Evolutionary conservation across 179 eudicot species (phyloP), one percentile per base, ranked within the genome.

Genomic region (Silene vulgaris): DNA sequence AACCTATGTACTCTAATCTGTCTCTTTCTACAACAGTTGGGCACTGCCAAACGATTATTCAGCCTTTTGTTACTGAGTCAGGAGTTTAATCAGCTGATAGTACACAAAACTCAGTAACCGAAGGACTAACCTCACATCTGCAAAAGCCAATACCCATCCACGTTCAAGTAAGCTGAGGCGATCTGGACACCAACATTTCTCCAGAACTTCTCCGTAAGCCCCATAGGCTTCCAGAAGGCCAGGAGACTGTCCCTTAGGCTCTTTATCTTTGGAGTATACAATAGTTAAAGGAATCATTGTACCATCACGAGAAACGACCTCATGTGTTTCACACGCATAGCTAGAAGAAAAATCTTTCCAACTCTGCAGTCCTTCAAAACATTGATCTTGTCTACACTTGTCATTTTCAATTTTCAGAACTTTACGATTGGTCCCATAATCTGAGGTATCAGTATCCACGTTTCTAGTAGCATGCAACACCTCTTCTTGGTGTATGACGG

Each of bases 71-170:
- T 40, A 52, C 59, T 1, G 17, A 16, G 59, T 14, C 12, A 52
- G 12, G 59, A 13, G 17, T 13, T 52, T 52, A 52, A 52, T 13
- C 59, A 52, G 59, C n/a, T 4, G 17, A 52, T 16, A 52, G 59
- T 52, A 23, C 14, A 12, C 16, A 52, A 52, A 52, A 52, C 48
- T 43, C 65, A 57, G 48, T 29, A 16, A 77, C 32, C 60, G 17
- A 5, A 59, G 19, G 74, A 77, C 90, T 57, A 59, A 94, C 98
- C 98, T 92, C 69, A 95, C 99, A 89, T 95, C 99, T 76, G 99
- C 96, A 88, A 90, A 90, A 66, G 95, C 97, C 19, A 95, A 77
- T 68, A 89, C 87, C 99, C 99, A 95, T 75, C 99, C 99, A 79
- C 93, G 93, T 77, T 90, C 93, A 74, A 95, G 93, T 83, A 95